Base-by-base conservation (phyloP, 139 green algal species). In the Haematococcus lacustris region DNA sequence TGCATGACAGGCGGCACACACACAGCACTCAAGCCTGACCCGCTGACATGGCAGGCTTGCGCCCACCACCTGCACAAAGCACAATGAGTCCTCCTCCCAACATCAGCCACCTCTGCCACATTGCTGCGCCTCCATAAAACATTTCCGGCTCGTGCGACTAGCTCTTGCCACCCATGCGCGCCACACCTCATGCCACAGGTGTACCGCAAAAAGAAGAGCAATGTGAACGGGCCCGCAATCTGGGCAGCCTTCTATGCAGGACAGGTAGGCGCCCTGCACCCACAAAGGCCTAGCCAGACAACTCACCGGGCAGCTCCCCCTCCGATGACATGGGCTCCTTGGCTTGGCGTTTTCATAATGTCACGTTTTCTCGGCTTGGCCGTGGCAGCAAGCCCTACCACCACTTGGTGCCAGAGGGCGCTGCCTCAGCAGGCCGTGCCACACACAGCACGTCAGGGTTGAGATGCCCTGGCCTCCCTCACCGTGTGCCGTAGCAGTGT, bases 201-300 rank as follows among this genome's bases (percentile, higher is more conserved):
- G 6, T 72, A 64, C 30, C 67, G 67, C 33, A 72, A 72, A 25
- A 60, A 72, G 32, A 51, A 34, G 30, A 50, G 2, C 6, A 72
- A 72, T 13, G 32, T 72, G 30, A 40, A 32, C 30, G 67, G 67
- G 4, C 67, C 13, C 1, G 40, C 47, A 6, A 64, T 72, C 41
- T 72, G 67, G 38, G 67, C 63, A 50, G 67, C 67, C 2, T 63
- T 72, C 21, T 4, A 35, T 23, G 60, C 65, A 59, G 65, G 25
- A 17, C 39, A 59, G 40, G 65, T 26, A 32, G n/a, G 39, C 9
- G 23, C 7, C 37, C 26, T 30, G 3, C 5, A 30, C 17, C 6
- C 17, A 32, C 23, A 35, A 43, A 25, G 6, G 17, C 32, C 51
- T 7, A 59, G 69, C 35, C 9, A 50, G 37, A 38, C 28, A 66